Percentiles rank a stretch among this genome's conserved stretches.
Conservation (phyloP, 225 moss, liverwort and hornwort genomes). For the Marchantia paleacea region DNA sequence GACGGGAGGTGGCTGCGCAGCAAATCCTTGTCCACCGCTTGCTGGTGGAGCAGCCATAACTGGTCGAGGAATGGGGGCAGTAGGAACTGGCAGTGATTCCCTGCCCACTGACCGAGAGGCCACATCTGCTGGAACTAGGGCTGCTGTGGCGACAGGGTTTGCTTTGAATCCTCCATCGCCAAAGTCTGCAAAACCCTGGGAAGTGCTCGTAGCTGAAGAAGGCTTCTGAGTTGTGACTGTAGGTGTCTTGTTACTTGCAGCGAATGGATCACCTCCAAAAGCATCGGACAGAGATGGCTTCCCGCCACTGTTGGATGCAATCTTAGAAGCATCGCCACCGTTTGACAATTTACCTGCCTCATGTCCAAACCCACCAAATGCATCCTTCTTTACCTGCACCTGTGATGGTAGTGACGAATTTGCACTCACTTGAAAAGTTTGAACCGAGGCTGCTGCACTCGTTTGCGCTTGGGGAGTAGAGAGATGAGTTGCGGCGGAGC, state of each 20-base stretch:
- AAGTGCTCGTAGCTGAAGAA: conserved; percentile 40
- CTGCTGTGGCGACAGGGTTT: conserved; percentile 41
- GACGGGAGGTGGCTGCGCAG: conserved; percentile 41
- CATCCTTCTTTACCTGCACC: conserved; percentile 33
- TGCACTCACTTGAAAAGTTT: conserved; percentile 43
- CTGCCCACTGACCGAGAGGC: conserved; percentile 24
- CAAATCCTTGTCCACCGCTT: conserved; percentile 48
- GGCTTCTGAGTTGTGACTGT: conserved; percentile 51
- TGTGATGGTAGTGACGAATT: conserved; percentile 27
- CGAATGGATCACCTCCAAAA: conserved; percentile 65
- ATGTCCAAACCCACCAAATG: conserved; percentile 39
- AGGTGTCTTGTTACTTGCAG: conserved; percentile 52
- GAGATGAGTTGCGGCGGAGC: conserved; percentile 1
- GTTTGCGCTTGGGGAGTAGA: conserved; percentile 22
- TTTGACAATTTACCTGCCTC: conserved; percentile 55
- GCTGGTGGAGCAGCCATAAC: conserved; percentile 20
- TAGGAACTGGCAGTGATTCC: conserved; percentile 32
- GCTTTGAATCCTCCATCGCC: conserved; percentile 48
- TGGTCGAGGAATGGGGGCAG: conserved; percentile 40
- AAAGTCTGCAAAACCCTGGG: conserved; percentile 56
- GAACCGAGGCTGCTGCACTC: conserved; percentile 22
- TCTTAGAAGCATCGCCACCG: conserved; percentile 42
- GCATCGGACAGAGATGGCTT: conserved; percentile 39
- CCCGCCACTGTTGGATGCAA: conserved; percentile 32
- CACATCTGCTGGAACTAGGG: conserved; percentile 49